Base-by-base conservation (phyloP, 352 stramenopile genomes). In the Globisporangium nodosum region DNA sequence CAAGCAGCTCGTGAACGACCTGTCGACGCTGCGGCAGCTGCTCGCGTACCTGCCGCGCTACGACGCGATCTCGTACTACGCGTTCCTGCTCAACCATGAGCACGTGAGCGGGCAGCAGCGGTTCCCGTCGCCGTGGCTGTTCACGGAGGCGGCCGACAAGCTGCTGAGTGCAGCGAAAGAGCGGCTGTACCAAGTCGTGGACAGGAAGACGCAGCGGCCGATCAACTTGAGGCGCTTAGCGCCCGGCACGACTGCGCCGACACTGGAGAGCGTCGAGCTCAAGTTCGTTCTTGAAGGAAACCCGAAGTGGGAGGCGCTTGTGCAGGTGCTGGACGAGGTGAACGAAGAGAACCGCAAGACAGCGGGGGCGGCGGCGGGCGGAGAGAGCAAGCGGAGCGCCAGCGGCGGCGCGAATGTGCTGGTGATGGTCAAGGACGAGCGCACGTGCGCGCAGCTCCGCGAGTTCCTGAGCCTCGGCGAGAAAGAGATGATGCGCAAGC, bases 61-160 rank as follows among this genome's bases (percentile, higher is more conserved):
- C 71, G 97, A 99, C 67, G 95, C 94, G 20, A 92, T 99, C 53
- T 94, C 88, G 16, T 99, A 98, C 70, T 98, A 97, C 64, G 91
- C 78, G n/a, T 90, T 98, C 37, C 69, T 99, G 5, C 64, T 96
- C 39, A 91, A 75, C 43, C 87, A 98, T 56, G 90, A 98, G 60
- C 87, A 92, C 57, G 77, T 96, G 78, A 85, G 79, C 68, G 64
- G 84, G 21, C 65, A 93, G 63, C 69, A 87, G 73, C 68, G 80
- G 63, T 87, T 86, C 47, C 93, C 91, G 9, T 97, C 92, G 20
- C 82, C 96, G 30, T 99, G 97, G 97, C 64, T 99, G 24, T 88
- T 98, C 58, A 98, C 91, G 3, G 85, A 96, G 60, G 90, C 92
- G 1, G 97, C 94, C 0, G 94, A 99, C 63, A 77, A 87, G 2